These are phyloP conservation scores for Diaporthe humulicola DNA, from an alignment of 2,329 filamentous ascomycete species.

Conservation along the genomic window DNA sequence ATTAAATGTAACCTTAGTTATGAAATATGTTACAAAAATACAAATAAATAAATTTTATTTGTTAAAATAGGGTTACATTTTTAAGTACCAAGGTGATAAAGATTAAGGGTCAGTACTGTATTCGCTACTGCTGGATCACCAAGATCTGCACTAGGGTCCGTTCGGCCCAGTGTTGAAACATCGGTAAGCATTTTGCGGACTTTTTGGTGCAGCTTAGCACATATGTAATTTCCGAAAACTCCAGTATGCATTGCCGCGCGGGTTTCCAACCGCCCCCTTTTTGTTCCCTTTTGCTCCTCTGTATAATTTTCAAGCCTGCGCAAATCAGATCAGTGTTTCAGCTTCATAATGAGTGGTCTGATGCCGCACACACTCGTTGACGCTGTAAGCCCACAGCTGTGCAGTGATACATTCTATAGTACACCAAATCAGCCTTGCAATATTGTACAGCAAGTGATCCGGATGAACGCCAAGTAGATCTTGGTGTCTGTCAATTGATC, in stretches of 20 bases:
- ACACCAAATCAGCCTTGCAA: neutral
- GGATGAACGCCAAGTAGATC: too few relatives aligned
- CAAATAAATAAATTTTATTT: too few relatives aligned
- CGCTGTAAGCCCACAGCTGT: neutral
- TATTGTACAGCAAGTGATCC: neutral
- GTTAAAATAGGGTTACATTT: too few relatives aligned
- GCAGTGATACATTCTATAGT: neutral
- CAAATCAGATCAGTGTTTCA: neutral
- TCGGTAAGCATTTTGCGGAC: neutral
- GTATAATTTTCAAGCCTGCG: neutral
- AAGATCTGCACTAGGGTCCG: too few relatives aligned
- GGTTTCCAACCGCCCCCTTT: neutral
- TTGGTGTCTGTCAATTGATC: too few relatives aligned
- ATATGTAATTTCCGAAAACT: neutral
- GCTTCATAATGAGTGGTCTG: neutral
- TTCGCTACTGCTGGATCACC: neutral
- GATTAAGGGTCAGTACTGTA: too few relatives aligned
- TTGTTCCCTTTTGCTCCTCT: neutral
- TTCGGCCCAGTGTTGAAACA: neutral
- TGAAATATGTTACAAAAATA: too few relatives aligned
- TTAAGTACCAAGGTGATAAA: too few relatives aligned
- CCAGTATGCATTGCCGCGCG: neutral
- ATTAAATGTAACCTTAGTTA: too few relatives aligned
- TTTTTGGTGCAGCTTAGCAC: slow-evolving; percentile 1
- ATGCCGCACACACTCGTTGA: neutral